phyloP scores from a whole-genome alignment of 257 asterid genomes.

The Nicotiana tabacum region DNA sequence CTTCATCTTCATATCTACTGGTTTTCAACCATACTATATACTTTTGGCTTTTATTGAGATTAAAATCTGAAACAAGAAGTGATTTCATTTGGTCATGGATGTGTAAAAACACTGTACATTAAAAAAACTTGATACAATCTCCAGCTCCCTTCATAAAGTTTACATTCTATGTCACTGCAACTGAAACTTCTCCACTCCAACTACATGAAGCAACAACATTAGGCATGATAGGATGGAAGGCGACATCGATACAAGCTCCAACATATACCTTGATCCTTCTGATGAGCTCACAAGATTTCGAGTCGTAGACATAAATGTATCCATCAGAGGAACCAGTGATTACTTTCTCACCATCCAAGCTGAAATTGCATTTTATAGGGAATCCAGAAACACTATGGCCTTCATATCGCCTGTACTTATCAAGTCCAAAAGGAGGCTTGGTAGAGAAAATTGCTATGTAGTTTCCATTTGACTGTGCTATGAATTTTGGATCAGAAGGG shows the following conservation, averaged over 20 bases:
- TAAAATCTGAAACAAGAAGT: not conserved
- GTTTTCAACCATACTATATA: not conserved
- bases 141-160: not conserved
- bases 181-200: conserved; percentile 70
- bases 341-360: conserved; percentile 51
- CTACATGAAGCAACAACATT: conserved; percentile 71
- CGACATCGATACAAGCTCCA: conserved; percentile 68
- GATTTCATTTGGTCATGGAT: not conserved
- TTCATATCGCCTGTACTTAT: conserved; percentile 72
- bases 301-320: conserved; percentile 55
- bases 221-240: conserved; percentile 63
- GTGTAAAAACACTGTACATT: not conserved
- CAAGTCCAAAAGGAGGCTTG: conserved; percentile 64
- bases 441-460: conserved; percentile 80
- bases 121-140: not conserved
- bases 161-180: conserved; percentile 12
- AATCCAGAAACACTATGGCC: conserved; percentile 82
- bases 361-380: conserved; percentile 85
- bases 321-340: conserved; percentile 89
- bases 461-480: conserved; percentile 93
- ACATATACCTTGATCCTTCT: conserved; percentile 54
- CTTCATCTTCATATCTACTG: too few relatives aligned
- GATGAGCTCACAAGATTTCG: conserved; percentile 51
- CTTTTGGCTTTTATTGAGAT: not conserved
- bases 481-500: conserved; percentile 72